These are phyloP conservation scores for Penicillium glabrum DNA, from an alignment of 2,329 filamentous ascomycete species.

Conservation along the genomic window DNA sequence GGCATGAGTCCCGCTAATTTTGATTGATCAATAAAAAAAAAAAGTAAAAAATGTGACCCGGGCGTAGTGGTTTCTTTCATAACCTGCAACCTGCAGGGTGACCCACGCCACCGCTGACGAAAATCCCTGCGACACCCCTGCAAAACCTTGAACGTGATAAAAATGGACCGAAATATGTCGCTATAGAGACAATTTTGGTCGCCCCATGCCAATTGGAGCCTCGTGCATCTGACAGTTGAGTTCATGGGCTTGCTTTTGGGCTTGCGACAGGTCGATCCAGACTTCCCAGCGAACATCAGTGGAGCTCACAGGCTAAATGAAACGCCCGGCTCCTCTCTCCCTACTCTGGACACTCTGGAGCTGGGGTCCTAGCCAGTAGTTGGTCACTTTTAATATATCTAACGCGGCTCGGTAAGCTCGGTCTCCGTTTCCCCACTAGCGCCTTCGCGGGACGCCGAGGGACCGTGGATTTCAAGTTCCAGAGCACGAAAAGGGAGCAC, in stretches of 20 bases:
- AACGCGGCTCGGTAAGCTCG: neutral
- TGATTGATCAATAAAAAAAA: neutral
- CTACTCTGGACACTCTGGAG: neutral
- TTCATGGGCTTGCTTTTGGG: neutral
- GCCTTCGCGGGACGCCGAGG: neutral
- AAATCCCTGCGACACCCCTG: neutral
- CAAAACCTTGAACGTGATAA: neutral
- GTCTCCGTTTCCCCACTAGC: neutral
- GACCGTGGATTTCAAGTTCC: slow-evolving; percentile 10
- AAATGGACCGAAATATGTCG: neutral
- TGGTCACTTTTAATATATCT: neutral
- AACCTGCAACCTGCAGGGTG: neutral
- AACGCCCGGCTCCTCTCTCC: neutral
- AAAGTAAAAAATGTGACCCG: neutral
- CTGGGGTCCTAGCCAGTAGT: neutral
- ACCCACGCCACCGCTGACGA: neutral
- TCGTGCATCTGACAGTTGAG: neutral
- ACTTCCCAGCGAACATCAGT: neutral
- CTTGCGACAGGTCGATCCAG: neutral
- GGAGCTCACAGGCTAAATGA: neutral
- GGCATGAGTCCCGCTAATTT: neutral
- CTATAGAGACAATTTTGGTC: neutral
- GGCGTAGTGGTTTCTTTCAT: neutral
- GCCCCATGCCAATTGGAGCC: neutral
- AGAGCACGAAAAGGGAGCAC: slow-evolving; percentile 10